Conservation (phyloP, 495 filamentous ascomycete species). For the Talaromyces proteolyticus region DNA sequence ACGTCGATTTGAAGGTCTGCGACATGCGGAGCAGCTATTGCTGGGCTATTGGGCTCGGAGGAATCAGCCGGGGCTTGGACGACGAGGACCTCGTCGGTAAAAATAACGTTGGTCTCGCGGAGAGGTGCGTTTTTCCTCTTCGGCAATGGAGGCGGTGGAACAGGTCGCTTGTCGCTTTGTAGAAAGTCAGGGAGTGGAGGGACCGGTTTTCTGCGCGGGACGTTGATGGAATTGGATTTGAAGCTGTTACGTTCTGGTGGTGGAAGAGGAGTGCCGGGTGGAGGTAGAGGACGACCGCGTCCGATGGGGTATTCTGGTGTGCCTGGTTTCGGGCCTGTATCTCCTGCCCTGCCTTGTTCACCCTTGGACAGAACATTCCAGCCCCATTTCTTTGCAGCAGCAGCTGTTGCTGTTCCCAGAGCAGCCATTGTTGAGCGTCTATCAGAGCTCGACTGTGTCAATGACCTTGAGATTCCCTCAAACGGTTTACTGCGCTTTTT, state of each 20-base stretch:
- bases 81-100: constrained; percentile 38
- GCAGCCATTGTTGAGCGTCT: constrained; percentile 38
- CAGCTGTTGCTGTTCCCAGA: constrained; percentile 66
- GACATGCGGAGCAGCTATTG: background rate
- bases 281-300: constrained; percentile 51
- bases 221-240: constrained; percentile 46
- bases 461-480: constrained; percentile 33
- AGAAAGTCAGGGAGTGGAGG: constrained; percentile 28
- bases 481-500: constrained; percentile 31
- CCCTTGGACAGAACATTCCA: constrained; percentile 63
- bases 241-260: constrained; percentile 61
- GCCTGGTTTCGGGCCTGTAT: constrained; percentile 31
- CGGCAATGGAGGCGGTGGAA: constrained; percentile 24
- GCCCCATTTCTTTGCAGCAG: constrained; percentile 80
- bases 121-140: constrained; percentile 30
- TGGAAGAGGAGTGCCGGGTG: constrained; percentile 60
- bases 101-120: constrained; percentile 8
- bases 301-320: constrained; percentile 66
- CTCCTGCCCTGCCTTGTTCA: constrained; percentile 25
- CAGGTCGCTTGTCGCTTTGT: constrained; percentile 12
- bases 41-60: constrained; percentile 44
- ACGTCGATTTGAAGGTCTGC: background rate
- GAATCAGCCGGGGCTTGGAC: constrained; percentile 47
- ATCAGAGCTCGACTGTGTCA: constrained; percentile 31
- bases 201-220: constrained; percentile 59